Base-by-base conservation (phyloP, 1,284 basidiomycete genomes). In the Meripilus lineatus region DNA sequence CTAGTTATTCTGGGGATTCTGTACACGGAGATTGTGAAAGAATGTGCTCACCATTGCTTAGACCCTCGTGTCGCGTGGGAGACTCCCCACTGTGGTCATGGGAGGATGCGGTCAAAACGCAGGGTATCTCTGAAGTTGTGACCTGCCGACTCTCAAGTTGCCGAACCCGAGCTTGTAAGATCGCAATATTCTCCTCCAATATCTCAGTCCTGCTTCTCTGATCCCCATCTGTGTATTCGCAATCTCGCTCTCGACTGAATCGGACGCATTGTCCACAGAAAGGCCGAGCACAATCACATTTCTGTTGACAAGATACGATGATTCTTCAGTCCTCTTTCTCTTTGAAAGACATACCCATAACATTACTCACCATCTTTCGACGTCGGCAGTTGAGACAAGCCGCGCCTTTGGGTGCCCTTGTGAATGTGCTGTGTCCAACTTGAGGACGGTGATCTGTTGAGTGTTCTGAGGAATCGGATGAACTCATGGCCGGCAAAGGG, bases 321-420 rank as follows among this genome's bases (percentile, higher is more conserved):
- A 47, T 36, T 23, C 11, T 32, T 24, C 34, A 5, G 20, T 17
- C 11, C 34, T 15, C 14, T 15, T 13, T 20, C 25, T 10, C 2
- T 10, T 5, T 10, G 8, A 21, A 25, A 7, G 3, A 10, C 10
- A 22, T 21, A 10, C 30, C 6, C 40, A n/a, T 20, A n/a, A 43
- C 42, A 34, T 17, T 7, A 49, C 57, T 23, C 4, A 61, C 61
- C 52, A 63, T 53, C 47, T 63, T 63, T 21, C 61, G 58, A 35
- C 57, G 41, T n/a, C 61, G 54, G 41, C 61, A 63, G 40, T 58
- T 61, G n/a, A 63, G 53, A 38, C 61, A 63, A 17, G 61, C 61
- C 32, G 59, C 57, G 20, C 61, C 61, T n/a, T 61, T 59, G 11
- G 61, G 58, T 21, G 59, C 59, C 20, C 61, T 47, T 24, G 46